These are phyloP conservation scores for Candida sanyiensis DNA, from an alignment of 805 yeast genomes.

Conservation along the genomic window DNA sequence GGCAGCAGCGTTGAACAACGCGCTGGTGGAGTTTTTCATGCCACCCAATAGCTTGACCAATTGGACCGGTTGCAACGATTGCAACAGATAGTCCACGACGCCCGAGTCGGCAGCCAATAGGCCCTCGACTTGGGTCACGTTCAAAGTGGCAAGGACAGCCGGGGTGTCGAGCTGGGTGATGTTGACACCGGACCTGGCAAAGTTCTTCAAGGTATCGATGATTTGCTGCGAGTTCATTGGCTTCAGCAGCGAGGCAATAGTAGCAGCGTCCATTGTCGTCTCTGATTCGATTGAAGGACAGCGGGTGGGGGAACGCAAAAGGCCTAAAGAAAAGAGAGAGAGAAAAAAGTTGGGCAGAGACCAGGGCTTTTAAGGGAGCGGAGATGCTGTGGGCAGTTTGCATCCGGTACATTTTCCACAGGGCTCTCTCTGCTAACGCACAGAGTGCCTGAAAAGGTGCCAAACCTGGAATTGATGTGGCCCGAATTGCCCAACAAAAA, in stretches of 20 bases:
- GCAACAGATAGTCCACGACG: conserved; percentile 17
- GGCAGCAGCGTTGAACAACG: conserved; percentile 17
- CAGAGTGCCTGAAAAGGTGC: too few relatives aligned
- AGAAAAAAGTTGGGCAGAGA: neutral
- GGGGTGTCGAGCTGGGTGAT: conserved; percentile 63
- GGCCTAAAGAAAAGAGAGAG: neutral
- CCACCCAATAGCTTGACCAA: conserved; percentile 13
- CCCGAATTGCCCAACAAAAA: too few relatives aligned
- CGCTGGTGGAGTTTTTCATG: conserved; percentile 22
- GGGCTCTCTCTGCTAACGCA: too few relatives aligned
- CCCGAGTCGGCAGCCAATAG: conserved; percentile 20
- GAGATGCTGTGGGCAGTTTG: neutral
- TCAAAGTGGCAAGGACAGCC: conserved; percentile 35
- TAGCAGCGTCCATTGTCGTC: conserved; percentile 16
- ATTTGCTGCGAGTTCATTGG: conserved; percentile 23
- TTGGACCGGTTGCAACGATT: conserved; percentile 18
- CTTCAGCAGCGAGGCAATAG: conserved; percentile 19
- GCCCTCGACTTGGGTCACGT: conserved; percentile 24
- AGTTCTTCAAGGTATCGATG: conserved; percentile 15
- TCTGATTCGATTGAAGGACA: neutral
- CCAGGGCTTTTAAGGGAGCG: neutral
- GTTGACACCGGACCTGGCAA: conserved; percentile 39
- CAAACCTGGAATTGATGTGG: too few relatives aligned
- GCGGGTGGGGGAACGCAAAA: neutral
- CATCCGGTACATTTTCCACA: neutral